These are phyloP conservation scores for Ligustrum vulgare DNA, from an alignment of 257 asterid genomes.

Conservation along the genomic window DNA sequence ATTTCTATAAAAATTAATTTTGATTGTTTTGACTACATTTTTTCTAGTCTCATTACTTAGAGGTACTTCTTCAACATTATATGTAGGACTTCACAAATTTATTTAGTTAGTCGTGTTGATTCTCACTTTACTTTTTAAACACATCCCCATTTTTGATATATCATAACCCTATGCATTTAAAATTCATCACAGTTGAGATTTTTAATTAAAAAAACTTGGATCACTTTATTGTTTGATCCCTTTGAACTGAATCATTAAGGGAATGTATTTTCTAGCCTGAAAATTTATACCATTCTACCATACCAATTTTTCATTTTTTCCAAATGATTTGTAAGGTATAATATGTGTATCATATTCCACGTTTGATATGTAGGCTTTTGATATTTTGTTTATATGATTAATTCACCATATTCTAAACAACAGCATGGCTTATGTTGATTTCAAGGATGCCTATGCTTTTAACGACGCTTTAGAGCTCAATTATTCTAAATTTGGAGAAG, in stretches of 20 bases:
- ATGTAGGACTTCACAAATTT: neutral
- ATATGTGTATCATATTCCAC: neutral
- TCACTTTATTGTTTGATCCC: neutral
- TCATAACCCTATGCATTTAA: neutral
- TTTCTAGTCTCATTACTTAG: neutral
- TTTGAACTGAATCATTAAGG: neutral
- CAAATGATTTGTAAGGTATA: neutral
- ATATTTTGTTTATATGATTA: neutral
- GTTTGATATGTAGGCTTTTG: too few relatives aligned
- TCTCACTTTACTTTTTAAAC: neutral
- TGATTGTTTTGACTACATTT: neutral
- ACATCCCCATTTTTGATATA: neutral
- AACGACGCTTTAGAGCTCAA: conserved; percentile 58
- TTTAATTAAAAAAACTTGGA: too few relatives aligned
- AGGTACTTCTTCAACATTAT: too few relatives aligned
- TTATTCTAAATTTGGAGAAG: conserved; percentile 45
- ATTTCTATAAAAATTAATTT: neutral
- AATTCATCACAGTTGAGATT: neutral
- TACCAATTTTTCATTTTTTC: neutral
- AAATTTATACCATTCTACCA: neutral
- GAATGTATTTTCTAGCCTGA: neutral
- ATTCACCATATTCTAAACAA: neutral
- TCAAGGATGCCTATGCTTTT: conserved; percentile 40
- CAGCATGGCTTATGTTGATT: conserved; percentile 75
- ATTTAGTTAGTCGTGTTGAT: neutral